A percentile compares a stretch with the other conserved stretches of the same genome.
Conservation (phyloP, 176 grass and related monocot genomes). For the Carex pumila region DNA sequence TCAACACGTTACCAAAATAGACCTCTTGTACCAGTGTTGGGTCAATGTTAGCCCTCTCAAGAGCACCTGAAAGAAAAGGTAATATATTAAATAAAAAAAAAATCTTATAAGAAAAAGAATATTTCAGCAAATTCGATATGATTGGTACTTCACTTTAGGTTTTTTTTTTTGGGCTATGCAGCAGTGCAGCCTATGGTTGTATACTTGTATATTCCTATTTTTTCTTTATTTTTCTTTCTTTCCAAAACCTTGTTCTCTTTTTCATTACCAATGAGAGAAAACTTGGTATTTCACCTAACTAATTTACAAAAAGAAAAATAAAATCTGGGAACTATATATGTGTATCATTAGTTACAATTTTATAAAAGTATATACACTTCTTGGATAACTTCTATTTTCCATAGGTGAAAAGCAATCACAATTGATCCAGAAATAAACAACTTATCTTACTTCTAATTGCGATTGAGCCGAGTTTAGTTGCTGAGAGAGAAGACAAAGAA, state of each 20-base stretch:
- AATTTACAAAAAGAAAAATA: too few species aligned
- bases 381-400: too few species aligned
- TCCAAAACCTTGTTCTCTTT: too few species aligned
- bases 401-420: background rate
- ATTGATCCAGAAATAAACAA: background rate
- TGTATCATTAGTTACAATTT: background rate
- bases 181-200: too few species aligned
- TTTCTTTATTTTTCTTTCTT: too few species aligned
- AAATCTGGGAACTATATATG: too few species aligned
- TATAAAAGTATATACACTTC: background rate
- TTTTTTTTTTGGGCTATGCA: too few species aligned
- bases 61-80: constrained; percentile 39
- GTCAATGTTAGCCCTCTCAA: constrained; percentile 53
- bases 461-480: constrained; percentile 77
- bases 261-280: too few species aligned
- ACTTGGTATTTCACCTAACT: too few species aligned
- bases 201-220: too few species aligned
- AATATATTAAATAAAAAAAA: background rate
- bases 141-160: background rate
- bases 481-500: constrained; percentile 65
- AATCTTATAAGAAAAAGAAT: background rate
- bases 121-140: background rate
- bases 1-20: constrained; percentile 89
- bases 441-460: constrained; percentile 51
- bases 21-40: constrained; percentile 86